Percentiles rank a stretch among this genome's conserved stretches.
phyloP scores from a whole-genome alignment of 2,329 filamentous ascomycete genomes.

The Alternaria ventricosa region DNA sequence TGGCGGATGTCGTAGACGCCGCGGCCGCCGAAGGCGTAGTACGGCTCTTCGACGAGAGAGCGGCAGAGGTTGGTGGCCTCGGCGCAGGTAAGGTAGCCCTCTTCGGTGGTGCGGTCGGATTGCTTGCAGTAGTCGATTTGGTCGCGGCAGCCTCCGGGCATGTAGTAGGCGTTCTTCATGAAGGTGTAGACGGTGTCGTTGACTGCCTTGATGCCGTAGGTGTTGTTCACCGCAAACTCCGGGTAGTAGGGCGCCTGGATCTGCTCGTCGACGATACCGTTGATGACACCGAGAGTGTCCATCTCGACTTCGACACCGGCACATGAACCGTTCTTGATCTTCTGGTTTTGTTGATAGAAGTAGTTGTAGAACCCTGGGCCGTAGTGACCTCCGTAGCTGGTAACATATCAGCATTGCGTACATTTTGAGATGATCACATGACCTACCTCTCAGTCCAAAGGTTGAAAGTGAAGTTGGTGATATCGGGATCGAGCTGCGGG shows the following conservation, averaged over 20 bases:
- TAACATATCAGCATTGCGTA: background rate
- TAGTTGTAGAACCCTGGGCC: constrained; percentile 63
- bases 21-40: constrained; percentile 49
- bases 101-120: constrained; percentile 28
- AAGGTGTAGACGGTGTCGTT: constrained; percentile 55
- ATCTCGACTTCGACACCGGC: constrained; percentile 60
- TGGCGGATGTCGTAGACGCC: constrained; percentile 64
- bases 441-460: constrained; percentile 54
- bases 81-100: constrained; percentile 45
- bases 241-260: constrained; percentile 57
- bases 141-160: constrained; percentile 60
- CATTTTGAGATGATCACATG: background rate
- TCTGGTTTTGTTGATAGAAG: constrained; percentile 63
- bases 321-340: constrained; percentile 56
- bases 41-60: constrained; percentile 54
- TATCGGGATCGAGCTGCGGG: constrained; percentile 55
- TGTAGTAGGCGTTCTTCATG: constrained; percentile 54
- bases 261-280: constrained; percentile 61
- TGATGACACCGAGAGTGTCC: constrained; percentile 62
- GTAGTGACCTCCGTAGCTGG: constrained; percentile 54
- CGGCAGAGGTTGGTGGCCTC: constrained; percentile 51
- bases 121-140: constrained; percentile 56
- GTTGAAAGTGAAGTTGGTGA: constrained; percentile 60
- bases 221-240: constrained; percentile 62
- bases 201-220: constrained; percentile 59